A percentile compares a stretch with the other conserved stretches of the same genome.
Evolutionary conservation across 306 rosid species (phyloP).

Genomic region (Lathyrus oleraceus): DNA sequence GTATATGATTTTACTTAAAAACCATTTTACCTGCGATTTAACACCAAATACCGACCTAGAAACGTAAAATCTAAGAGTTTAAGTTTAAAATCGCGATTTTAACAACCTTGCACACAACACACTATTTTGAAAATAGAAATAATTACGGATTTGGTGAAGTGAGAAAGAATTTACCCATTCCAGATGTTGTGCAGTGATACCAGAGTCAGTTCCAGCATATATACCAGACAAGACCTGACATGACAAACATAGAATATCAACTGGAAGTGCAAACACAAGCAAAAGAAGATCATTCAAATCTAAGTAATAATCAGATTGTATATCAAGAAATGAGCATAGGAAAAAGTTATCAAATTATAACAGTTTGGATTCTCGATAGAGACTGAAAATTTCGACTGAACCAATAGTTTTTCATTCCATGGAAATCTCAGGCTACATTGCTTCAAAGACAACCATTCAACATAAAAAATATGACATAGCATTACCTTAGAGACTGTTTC

Average conservation of each 20-base stretch:
- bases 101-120: constrained; percentile 16
- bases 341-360: constrained; percentile 5
- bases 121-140: constrained; percentile 4
- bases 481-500: constrained; percentile 89
- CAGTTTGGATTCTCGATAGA: neutral
- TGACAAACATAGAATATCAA: constrained; percentile 32
- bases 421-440: constrained; percentile 18
- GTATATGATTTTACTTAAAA: too few species aligned
- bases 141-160: constrained; percentile 4
- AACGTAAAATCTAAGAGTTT: too few species aligned
- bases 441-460: constrained; percentile 23
- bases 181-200: constrained; percentile 91
- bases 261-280: constrained; percentile 6
- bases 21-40: too few species aligned
- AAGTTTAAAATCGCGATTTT: too few species aligned
- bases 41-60: too few species aligned
- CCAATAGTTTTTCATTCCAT: constrained; percentile 24
- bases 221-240: constrained; percentile 85
- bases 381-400: constrained; percentile 20
- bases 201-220: constrained; percentile 79
- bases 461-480: neutral
- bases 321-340: neutral
- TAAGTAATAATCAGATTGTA: constrained; percentile 3
- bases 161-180: constrained; percentile 68
- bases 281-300: constrained; percentile 17